Conservation (phyloP, 305 asterid genomes). For the Rubia peregrina region DNA sequence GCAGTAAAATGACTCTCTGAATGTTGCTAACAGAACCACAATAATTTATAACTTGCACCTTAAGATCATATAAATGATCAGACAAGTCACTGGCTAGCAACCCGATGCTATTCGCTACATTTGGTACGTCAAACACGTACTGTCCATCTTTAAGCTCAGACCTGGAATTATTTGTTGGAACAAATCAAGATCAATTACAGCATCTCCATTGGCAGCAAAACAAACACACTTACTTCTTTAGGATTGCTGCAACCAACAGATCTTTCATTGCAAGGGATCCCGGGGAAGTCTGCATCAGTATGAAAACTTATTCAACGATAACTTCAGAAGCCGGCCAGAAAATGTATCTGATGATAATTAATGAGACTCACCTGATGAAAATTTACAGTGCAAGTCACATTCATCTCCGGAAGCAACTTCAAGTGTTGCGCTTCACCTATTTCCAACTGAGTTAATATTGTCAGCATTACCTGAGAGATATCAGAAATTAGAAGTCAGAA, state of each 20-base stretch:
- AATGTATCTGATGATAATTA: conserved; percentile 2
- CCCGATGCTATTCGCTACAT: conserved; percentile 56
- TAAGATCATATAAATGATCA: conserved; percentile 66
- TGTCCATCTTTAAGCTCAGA: conserved; percentile 91
- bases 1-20: no score
- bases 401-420: conserved; percentile 72
- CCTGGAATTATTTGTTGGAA: conserved; percentile 36
- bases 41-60: conserved; percentile 34
- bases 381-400: conserved; percentile 72
- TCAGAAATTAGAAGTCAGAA: not conserved
- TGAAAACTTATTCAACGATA: not conserved
- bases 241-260: conserved; percentile 53
- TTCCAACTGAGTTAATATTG: conserved; percentile 90
- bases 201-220: conserved; percentile 11
- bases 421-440: conserved; percentile 78
- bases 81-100: conserved; percentile 50
- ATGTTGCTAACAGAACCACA: not conserved
- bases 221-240: conserved; percentile 61
- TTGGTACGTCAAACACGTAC: conserved; percentile 73
- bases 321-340: not conserved
- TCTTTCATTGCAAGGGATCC: conserved; percentile 61
- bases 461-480: conserved; percentile 63
- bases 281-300: conserved; percentile 76
- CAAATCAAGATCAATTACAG: conserved; percentile 14
- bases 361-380: conserved; percentile 67